These are phyloP conservation scores for Geotrichum australiense DNA, from an alignment of 1,139 yeast genomes.

Conservation along the genomic window DNA sequence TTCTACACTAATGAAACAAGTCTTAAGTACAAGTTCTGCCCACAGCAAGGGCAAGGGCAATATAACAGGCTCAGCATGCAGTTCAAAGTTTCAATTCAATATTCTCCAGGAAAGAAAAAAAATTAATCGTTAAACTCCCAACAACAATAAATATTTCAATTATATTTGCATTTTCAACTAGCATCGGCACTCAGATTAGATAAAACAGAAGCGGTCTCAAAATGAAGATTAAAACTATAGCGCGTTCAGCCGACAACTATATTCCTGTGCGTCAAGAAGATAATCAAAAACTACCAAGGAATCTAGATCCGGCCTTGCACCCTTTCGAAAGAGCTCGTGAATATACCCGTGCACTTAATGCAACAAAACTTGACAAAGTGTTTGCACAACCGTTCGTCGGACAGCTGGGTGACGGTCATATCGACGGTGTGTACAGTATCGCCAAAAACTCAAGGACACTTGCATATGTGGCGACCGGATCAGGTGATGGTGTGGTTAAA, in stretches of 20 bases:
- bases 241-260: conserved; percentile 83
- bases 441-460: conserved; percentile 70
- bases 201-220: not conserved
- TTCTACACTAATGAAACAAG: too few relatives aligned
- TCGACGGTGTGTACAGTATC: conserved; percentile 89
- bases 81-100: too few relatives aligned
- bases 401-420: conserved; percentile 89
- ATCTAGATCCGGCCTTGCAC: conserved; percentile 88
- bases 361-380: conserved; percentile 91
- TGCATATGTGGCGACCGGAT: conserved; percentile 78
- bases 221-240: conserved; percentile 80
- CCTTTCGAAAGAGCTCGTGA: conserved; percentile 97
- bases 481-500: conserved; percentile 92
- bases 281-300: conserved; percentile 79
- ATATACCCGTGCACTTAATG: conserved; percentile 88
- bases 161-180: too few relatives aligned
- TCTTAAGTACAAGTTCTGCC: too few relatives aligned
- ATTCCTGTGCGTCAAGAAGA: conserved; percentile 90
- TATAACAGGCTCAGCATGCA: too few relatives aligned
- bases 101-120: too few relatives aligned
- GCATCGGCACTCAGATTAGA: too few relatives aligned
- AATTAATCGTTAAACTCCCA: too few relatives aligned
- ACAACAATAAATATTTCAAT: too few relatives aligned
- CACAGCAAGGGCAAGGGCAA: too few relatives aligned
- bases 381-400: conserved; percentile 97